Conservation (phyloP, 1,284 basidiomycete genomes). For the Trametes hirsuta region DNA sequence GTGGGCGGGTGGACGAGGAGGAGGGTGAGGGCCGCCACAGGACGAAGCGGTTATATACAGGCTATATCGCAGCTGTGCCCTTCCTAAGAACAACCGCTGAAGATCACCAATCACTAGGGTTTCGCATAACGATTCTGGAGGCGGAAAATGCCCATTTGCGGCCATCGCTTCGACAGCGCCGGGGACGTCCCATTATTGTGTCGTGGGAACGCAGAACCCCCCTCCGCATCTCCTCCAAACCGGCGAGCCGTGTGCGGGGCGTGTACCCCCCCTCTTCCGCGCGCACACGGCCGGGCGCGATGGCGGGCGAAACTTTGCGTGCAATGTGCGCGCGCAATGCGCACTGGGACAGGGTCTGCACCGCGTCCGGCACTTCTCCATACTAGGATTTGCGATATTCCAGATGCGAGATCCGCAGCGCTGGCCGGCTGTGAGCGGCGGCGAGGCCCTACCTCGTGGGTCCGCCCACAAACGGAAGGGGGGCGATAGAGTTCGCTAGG, state of each 20-base stretch:
- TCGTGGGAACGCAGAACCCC: slow-evolving; percentile 3
- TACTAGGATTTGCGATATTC: slow-evolving; percentile 17
- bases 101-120: slow-evolving; percentile 17
- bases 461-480: slow-evolving; percentile 4
- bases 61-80: slow-evolving; percentile 16
- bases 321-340: neutral
- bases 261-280: neutral
- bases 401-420: slow-evolving; percentile 13
- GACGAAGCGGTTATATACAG: slow-evolving; percentile 21
- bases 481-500: neutral
- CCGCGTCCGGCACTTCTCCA: neutral
- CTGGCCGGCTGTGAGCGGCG: slow-evolving; percentile 22
- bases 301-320: neutral
- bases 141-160: neutral
- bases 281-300: neutral
- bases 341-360: neutral
- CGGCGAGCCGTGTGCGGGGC: neutral
- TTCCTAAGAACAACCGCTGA: slow-evolving; percentile 18
- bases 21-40: slow-evolving; percentile 4
- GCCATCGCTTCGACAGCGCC: slow-evolving; percentile 2
- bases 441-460: slow-evolving; percentile 10
- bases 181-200: neutral
- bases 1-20: neutral
- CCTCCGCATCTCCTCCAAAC: neutral
- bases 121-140: neutral